Conservation (phyloP, 2,329 filamentous ascomycete genomes). For the Neopestalotiopsis rosae region DNA sequence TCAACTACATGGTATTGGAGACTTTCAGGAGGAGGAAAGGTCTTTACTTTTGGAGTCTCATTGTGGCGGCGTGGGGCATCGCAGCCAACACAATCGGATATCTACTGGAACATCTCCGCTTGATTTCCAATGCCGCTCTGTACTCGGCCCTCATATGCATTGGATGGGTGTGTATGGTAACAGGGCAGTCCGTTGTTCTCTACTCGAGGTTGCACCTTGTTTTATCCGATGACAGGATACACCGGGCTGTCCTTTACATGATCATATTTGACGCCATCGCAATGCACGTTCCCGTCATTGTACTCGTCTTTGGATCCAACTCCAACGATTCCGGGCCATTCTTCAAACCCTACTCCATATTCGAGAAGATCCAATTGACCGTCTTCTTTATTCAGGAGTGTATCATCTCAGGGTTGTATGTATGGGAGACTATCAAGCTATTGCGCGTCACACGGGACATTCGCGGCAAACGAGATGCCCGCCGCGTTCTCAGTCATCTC, state of each 20-base stretch:
- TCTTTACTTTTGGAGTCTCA: slow-evolving; percentile 39
- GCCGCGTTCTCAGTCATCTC: slow-evolving; percentile 37
- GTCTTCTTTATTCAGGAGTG: slow-evolving; percentile 40
- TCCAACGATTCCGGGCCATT: slow-evolving; percentile 28
- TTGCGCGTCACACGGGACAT: slow-evolving; percentile 14
- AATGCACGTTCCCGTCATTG: slow-evolving; percentile 5
- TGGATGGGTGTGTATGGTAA: slow-evolving; percentile 38
- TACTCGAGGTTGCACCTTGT: slow-evolving; percentile 39
- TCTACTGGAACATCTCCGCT: slow-evolving; percentile 35
- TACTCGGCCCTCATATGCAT: slow-evolving; percentile 37
- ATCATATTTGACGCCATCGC: slow-evolving; percentile 33
- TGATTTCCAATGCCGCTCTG: slow-evolving; percentile 29
- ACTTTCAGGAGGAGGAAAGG: slow-evolving; percentile 37
- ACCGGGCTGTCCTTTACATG: slow-evolving; percentile 29
- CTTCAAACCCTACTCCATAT: slow-evolving; percentile 28
- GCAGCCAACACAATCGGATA: slow-evolving; percentile 37
- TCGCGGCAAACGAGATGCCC: slow-evolving; percentile 20
- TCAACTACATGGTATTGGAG: slow-evolving; percentile 35
- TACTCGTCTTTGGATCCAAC: slow-evolving; percentile 22
- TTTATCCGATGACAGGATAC: slow-evolving; percentile 26
- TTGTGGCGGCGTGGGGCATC: slow-evolving; percentile 35
- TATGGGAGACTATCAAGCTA: slow-evolving; percentile 30
- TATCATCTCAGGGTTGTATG: slow-evolving; percentile 35
- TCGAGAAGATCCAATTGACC: slow-evolving; percentile 37
- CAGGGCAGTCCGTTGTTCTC: slow-evolving; percentile 37